A percentile compares a stretch with the other conserved stretches of the same genome.
Evolutionary conservation across 106 monocot genomes (phyloP).

Genomic region (Posidonia australis): DNA sequence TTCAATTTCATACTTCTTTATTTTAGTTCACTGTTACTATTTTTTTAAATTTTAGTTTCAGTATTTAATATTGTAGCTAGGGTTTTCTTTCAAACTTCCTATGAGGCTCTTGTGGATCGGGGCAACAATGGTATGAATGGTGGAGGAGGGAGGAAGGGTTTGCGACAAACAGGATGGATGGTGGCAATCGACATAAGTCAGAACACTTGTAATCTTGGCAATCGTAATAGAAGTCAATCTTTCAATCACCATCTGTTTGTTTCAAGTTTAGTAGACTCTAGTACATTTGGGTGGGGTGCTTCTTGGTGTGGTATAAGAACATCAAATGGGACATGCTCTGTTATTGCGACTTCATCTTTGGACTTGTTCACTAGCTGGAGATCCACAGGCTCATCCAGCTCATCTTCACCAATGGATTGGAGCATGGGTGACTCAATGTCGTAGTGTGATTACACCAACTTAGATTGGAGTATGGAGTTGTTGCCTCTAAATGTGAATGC

Average conservation of each 20-base stretch:
- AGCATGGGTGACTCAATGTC: constrained; percentile 20
- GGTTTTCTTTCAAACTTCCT: no score
- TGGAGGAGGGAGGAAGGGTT: no score
- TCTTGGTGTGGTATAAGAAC: constrained; percentile 14
- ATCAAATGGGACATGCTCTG: constrained; percentile 6
- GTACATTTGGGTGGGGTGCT: constrained; percentile 17
- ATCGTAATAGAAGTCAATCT: no score
- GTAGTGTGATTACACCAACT: constrained; percentile 49
- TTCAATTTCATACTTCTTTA: no score
- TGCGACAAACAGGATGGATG: background rate
- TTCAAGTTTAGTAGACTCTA: constrained; percentile 15
- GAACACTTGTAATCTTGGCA: no score
- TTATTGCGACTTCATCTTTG: constrained; percentile 37
- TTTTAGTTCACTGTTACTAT: no score
- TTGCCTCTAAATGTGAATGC: constrained; percentile 12
- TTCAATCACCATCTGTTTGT: constrained; percentile 11
- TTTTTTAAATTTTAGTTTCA: no score
- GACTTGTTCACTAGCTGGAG: constrained; percentile 54
- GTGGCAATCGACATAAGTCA: constrained; percentile 1
- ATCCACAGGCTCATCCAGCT: constrained; percentile 19
- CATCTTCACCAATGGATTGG: constrained; percentile 45
- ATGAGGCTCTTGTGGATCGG: no score
- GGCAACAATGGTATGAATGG: no score
- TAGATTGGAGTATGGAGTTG: constrained; percentile 79
- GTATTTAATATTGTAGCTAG: no score